These are phyloP conservation scores for Fusarium floridanum DNA, from an alignment of 2,329 filamentous ascomycete species.

Conservation along the genomic window DNA sequence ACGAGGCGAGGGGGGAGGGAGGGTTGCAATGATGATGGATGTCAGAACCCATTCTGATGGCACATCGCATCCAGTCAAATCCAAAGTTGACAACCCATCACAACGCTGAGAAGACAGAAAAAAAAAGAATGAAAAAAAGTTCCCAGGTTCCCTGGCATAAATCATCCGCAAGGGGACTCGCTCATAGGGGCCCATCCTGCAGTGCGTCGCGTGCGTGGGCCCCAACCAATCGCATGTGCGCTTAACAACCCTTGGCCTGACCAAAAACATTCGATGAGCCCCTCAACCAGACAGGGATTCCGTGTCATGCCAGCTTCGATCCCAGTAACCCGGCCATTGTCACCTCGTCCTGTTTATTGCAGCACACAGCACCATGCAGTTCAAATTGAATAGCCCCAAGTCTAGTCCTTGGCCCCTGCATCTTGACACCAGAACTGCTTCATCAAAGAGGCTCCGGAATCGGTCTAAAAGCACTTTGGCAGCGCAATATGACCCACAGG, in stretches of 20 bases:
- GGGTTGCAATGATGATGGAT: neutral
- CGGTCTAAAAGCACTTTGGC: neutral
- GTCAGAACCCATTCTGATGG: neutral
- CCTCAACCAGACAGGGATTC: constrained; percentile 25
- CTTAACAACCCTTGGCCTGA: constrained; percentile 21
- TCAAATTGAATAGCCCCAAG: neutral
- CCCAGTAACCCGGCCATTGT: constrained; percentile 5
- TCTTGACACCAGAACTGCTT: neutral
- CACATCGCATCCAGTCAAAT: neutral
- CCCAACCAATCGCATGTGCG: constrained; percentile 26
- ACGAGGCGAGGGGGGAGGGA: neutral
- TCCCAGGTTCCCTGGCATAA: constrained; percentile 1
- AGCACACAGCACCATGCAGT: constrained; percentile 1
- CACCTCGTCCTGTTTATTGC: neutral
- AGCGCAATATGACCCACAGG: constrained; percentile 3
- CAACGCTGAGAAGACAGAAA: neutral
- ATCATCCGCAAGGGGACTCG: constrained; percentile 7
- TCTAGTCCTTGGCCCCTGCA: constrained; percentile 1
- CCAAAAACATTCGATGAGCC: constrained; percentile 38
- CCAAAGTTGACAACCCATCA: neutral
- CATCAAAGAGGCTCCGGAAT: neutral
- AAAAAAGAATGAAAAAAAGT: constrained; percentile 16
- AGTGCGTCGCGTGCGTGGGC: constrained; percentile 29
- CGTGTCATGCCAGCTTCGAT: constrained; percentile 8
- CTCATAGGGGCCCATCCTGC: constrained; percentile 17